phyloP scores from a whole-genome alignment of 2,329 filamentous ascomycete species.

The Cadophora malorum region DNA sequence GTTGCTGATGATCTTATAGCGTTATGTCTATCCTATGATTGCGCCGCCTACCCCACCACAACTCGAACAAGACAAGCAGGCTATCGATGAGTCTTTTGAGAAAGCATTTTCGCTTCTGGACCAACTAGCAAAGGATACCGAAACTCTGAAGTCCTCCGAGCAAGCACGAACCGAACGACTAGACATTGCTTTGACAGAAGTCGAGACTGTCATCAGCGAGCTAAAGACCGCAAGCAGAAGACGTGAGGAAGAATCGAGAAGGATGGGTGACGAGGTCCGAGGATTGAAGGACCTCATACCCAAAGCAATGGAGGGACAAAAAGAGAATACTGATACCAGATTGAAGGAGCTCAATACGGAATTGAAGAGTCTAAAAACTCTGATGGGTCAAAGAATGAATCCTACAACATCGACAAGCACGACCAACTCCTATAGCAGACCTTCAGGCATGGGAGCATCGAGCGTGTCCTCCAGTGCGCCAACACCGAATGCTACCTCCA shows the following conservation, averaged over 20 bases:
- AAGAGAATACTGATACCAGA: slow-evolving; percentile 79
- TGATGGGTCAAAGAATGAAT: slow-evolving; percentile 72
- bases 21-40: slow-evolving; percentile 90
- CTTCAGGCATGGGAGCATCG: slow-evolving; percentile 29
- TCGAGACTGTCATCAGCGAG: slow-evolving; percentile 82
- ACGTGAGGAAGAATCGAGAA: slow-evolving; percentile 85
- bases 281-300: slow-evolving; percentile 85
- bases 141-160: slow-evolving; percentile 85
- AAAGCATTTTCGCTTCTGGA: slow-evolving; percentile 91
- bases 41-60: slow-evolving; percentile 93
- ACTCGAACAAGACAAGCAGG: slow-evolving; percentile 90
- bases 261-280: slow-evolving; percentile 85
- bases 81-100: slow-evolving; percentile 92
- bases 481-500: slow-evolving; percentile 24
- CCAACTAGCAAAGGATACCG: slow-evolving; percentile 89
- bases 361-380: slow-evolving; percentile 88
- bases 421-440: slow-evolving; percentile 40
- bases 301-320: slow-evolving; percentile 85
- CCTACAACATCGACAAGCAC: slow-evolving; percentile 39
- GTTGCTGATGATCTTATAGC: slow-evolving; percentile 54
- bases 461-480: slow-evolving; percentile 25
- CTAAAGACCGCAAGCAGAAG: slow-evolving; percentile 82
- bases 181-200: slow-evolving; percentile 80
- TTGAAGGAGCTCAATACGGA: slow-evolving; percentile 87
- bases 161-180: slow-evolving; percentile 82